Percentiles rank a stretch among this genome's conserved stretches.
Conservation (phyloP, 805 yeast species). For the Suhomyces tanzawaensis region DNA sequence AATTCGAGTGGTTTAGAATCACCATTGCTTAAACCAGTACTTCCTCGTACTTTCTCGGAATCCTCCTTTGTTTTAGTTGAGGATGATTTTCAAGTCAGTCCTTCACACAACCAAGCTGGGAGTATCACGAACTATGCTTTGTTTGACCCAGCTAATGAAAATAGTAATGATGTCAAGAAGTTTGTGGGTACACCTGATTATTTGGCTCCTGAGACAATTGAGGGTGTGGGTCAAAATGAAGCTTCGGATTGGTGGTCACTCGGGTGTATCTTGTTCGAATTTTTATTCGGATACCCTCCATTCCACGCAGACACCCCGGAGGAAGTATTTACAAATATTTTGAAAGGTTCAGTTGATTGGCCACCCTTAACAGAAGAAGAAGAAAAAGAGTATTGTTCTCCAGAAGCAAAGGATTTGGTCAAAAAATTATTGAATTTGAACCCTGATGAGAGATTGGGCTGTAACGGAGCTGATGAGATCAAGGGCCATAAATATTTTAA, state of each 20-base stretch:
- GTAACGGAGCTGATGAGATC: constrained; percentile 76
- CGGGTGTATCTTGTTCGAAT: constrained; percentile 93
- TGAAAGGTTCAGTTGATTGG: constrained; percentile 78
- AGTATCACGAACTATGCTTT: constrained; percentile 49
- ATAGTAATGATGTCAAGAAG: constrained; percentile 46
- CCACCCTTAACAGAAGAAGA: constrained; percentile 64
- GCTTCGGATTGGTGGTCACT: constrained; percentile 99
- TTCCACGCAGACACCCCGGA: constrained; percentile 82
- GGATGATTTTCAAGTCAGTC: constrained; percentile 43
- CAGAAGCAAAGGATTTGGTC: constrained; percentile 74
- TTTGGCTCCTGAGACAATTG: constrained; percentile 92
- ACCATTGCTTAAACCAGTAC: constrained; percentile 47
- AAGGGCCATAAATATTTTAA: constrained; percentile 74
- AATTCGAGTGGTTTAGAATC: constrained; percentile 45
- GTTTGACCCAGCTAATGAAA: constrained; percentile 66
- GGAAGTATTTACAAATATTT: constrained; percentile 76
- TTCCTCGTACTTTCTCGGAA: constrained; percentile 52
- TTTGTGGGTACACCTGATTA: constrained; percentile 98
- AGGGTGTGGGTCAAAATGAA: constrained; percentile 78
- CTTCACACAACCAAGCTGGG: constrained; percentile 19
- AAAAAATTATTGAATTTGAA: constrained; percentile 57
- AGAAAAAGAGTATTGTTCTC: constrained; percentile 49
- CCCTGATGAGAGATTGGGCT: constrained; percentile 70
- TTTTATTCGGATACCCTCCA: constrained; percentile 91
- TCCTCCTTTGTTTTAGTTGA: constrained; percentile 55